Evolutionary conservation across 2,329 filamentous ascomycete genomes (phyloP), one percentile per base, ranked within the genome.

Genomic region (Penicillium olsonii): DNA sequence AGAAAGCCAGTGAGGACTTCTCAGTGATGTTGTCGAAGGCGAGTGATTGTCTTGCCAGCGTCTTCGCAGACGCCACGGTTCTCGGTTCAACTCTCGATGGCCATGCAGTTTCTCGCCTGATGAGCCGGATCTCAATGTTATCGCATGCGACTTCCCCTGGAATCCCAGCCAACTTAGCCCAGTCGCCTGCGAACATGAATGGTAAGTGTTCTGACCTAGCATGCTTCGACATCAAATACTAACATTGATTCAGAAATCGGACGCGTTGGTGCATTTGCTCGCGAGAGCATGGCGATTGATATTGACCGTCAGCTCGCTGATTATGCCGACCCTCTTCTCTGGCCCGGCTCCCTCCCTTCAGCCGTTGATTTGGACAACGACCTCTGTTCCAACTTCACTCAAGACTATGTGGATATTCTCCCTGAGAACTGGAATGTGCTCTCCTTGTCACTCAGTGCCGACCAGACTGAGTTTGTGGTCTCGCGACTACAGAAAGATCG

Each of bases 391-490:
- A 77, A 78, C 20, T 95, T 96, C 62, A 88, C 92, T 66, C 79
- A 81, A 55, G 83, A 92, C 38, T 96, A 91, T 60, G 80, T 96
- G 42, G 88, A 96, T 63, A 87, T 92, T 42, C 84, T 99, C 5
- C 95, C 94, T 0, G 73, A 78, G 33, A 78, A 80, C 6, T 99
- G 94, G 94, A 90, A 85, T 39, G 87, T 92, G 1, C 76, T 99
- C 9, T 97, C 92, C 0, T 75, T 99, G 37, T 88, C 88, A 0
- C 72, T 99, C 14, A 94, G 88, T 63, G 88, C 95, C 45, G 87
- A 86, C 58, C 82, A 80, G 33, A 87, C 90, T 46, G 94, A 97
- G 65, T 81, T 99, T 4, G 91, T 89, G 59, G 85, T 97, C 54
- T 92, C 90, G n/a, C 90, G 90, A 61, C 84, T 96, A 27, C 85